A percentile compares a stretch with the other conserved stretches of the same genome.
phyloP scores from a whole-genome alignment of 352 stramenopile species.

The Globisporangium iwayamae region DNA sequence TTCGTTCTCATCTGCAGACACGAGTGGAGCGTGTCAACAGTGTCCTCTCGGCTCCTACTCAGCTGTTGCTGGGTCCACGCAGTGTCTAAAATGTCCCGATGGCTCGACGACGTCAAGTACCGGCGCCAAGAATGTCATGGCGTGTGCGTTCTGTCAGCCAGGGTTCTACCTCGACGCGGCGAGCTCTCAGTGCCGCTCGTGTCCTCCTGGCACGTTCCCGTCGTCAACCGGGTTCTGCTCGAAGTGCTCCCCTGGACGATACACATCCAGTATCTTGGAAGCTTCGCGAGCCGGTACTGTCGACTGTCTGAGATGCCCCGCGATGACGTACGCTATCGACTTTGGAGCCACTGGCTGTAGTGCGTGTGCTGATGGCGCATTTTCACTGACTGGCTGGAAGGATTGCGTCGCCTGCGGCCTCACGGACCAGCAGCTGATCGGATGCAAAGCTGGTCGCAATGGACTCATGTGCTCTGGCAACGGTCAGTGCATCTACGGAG shows the following conservation, averaged over 20 bases:
- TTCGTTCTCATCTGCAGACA: slow-evolving; percentile 26
- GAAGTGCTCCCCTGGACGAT: slow-evolving; percentile 42
- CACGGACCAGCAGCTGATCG: slow-evolving; percentile 16
- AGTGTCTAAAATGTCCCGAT: slow-evolving; percentile 30
- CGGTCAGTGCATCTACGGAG: slow-evolving; percentile 45
- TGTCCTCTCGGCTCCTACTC: slow-evolving; percentile 47
- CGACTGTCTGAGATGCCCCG: slow-evolving; percentile 36
- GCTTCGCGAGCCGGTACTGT: slow-evolving; percentile 11
- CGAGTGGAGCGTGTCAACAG: slow-evolving; percentile 32
- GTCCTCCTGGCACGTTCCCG: slow-evolving; percentile 20
- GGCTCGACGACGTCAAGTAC: slow-evolving; percentile 29
- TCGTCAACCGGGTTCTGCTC: slow-evolving; percentile 31
- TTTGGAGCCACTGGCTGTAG: slow-evolving; percentile 30
- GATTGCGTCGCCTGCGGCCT: slow-evolving; percentile 49
- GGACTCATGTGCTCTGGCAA: slow-evolving; percentile 54
- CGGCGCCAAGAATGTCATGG: slow-evolving; percentile 19
- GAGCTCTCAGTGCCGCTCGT: slow-evolving; percentile 24
- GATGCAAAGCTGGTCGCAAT: slow-evolving; percentile 51
- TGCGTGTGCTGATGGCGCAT: slow-evolving; percentile 31
- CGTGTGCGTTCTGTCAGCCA: slow-evolving; percentile 33
- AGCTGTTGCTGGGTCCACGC: slow-evolving; percentile 13
- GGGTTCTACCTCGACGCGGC: slow-evolving; percentile 27
- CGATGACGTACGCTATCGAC: slow-evolving; percentile 30
- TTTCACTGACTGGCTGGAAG: slow-evolving; percentile 50
- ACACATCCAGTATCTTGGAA: slow-evolving; percentile 15